Evolutionary conservation across 331 rosid genomes (phyloP), one percentile per base, ranked within the genome.

Genomic region (Pyracantha coccinea): DNA sequence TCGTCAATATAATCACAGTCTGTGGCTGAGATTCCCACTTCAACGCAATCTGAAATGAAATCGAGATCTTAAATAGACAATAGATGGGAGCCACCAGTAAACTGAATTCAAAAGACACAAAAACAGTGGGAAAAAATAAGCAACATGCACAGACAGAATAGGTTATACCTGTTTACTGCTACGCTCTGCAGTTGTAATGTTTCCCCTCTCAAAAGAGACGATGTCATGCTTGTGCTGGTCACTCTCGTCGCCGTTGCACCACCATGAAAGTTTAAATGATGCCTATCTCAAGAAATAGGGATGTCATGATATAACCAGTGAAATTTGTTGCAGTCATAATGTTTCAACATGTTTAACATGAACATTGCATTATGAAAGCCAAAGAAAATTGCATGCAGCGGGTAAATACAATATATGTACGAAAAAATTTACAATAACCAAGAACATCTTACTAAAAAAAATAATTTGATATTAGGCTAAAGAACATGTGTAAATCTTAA

Each of bases 21-120:
- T 84, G 96, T 67, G 99, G 99, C 73, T 77, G 53, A 73, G 97
- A 90, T 84, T 95, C 93, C 99, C 99, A 95, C 84, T 84, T 92
- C 93, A 95, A 82, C 75, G 96, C 88, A 68, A 95, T 95, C 99
- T 95, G 93, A 73, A 87, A 90, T 71, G 63, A 81, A 84, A 54
- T 79, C 32, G 53, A 78, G 66, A 44, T 75, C 65, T 73, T 68
- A 84, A 77, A 83, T 70, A 85, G 85, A 80, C 62, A 67, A 60
- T 24, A 57, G 75, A 77, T 21, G 55, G n/a, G 54, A 69, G 52
- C 76, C 72, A 33, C 45, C 45, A 2, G 4, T 10, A 38, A 38
- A 38, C 4, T 10, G 45, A 38, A 38, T 57, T 50, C 57, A 7
- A 17, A 50, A 17, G 57, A 50, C 57, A 7, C 57, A 50, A 50